Base-by-base conservation (phyloP, 306 rosid genomes). In the Cucurbita argyrosperma region DNA sequence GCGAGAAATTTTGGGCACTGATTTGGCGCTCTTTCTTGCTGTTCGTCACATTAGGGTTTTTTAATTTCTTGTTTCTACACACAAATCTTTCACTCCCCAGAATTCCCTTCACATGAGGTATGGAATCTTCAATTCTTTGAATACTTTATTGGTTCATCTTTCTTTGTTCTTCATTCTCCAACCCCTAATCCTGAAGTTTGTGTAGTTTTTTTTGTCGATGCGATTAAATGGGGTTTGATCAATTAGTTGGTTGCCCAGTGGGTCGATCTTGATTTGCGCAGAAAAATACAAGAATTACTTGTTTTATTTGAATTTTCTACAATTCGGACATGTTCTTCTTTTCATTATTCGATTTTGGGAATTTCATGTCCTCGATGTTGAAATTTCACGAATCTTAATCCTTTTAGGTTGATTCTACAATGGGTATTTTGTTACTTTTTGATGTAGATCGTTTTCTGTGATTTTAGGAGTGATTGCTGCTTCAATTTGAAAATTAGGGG, bases 1-100 rank as follows among this genome's bases (percentile, higher is more conserved):
- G 61, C 71, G 75, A 65, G 76, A 79, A 68, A 13, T 47, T 45
- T 19, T 14, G 55, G 55, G 39, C 11, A 46, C 39, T 43, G 19
- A 10, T 61, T 50, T 50, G 46, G 47, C 39, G 38, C 72, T 66
- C 54, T 13, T 45, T 43, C 54, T 75, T 43, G 66, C 68, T 66
- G 46, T 76, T 81, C 74, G 87, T 83, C 85, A 75, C 82, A 74
- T 80, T 80, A 80, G 92, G 88, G 86, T 86, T 90, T 81, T 61
- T 82, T 19, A 35, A 5, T 69, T 56, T 76, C 55, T 14, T 68
- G 73, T 37, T 43, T 39, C 11, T 57, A 67, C 55, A 66, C 61
- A 64, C 83, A 77, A 8, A 40, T 76, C 65, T 61, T 74, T 57
- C 86, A 79, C 79, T 61, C 84, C 77, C 76, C 59, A 73, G 49